A percentile compares a stretch with the other conserved stretches of the same genome.
phyloP scores from a whole-genome alignment of 805 yeast species.

The Starmerella asiatica region DNA sequence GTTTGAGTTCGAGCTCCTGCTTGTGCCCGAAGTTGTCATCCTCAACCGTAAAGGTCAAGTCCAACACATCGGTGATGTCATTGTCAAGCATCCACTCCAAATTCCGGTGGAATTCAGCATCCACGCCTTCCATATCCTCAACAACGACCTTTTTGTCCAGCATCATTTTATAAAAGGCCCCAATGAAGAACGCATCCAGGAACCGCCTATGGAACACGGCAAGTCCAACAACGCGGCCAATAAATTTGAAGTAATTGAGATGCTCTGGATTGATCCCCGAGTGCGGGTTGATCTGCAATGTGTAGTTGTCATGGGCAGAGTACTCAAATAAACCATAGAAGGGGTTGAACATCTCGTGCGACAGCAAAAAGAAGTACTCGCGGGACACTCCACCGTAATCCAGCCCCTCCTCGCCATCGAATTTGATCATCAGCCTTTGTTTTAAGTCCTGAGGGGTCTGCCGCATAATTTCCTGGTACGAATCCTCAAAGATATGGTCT shows the following conservation, averaged over 20 bases:
- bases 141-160: conserved; percentile 83
- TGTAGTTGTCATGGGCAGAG: conserved; percentile 95
- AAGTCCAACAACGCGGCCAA: conserved; percentile 95
- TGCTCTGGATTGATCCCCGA: conserved; percentile 96
- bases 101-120: conserved; percentile 89
- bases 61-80: conserved; percentile 77
- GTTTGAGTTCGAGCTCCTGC: conserved; percentile 78
- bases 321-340: conserved; percentile 94
- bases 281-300: conserved; percentile 94
- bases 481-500: conserved; percentile 91
- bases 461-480: conserved; percentile 96
- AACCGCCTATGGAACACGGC: conserved; percentile 98
- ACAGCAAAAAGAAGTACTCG: conserved; percentile 89
- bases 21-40: conserved; percentile 94
- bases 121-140: conserved; percentile 98
- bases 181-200: conserved; percentile 95
- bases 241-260: conserved; percentile 91
- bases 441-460: conserved; percentile 97
- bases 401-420: conserved; percentile 98
- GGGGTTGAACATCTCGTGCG: conserved; percentile 98
- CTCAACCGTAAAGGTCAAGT: conserved; percentile 68
- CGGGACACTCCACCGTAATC: conserved; percentile 99
- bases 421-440: conserved; percentile 94
- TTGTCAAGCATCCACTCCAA: conserved; percentile 92
- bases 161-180: conserved; percentile 97